Conservation (phyloP, 306 rosid genomes). For the Arachis stenosperma region DNA sequence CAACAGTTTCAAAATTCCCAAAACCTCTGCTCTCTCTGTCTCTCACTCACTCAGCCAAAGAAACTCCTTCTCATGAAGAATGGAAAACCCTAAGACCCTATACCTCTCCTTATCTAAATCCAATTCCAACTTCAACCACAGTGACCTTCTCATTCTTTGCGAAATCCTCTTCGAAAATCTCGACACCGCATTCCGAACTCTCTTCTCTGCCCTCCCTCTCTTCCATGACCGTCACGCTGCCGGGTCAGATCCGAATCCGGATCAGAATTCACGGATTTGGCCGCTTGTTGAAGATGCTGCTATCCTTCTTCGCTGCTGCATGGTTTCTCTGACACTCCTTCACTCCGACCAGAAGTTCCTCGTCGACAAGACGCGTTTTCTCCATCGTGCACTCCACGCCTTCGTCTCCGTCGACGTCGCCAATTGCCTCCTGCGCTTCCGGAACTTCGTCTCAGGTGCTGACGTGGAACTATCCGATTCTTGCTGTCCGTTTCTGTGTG, state of each 20-base stretch:
- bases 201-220: constrained; percentile 47
- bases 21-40: no score
- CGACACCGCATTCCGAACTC: constrained; percentile 35
- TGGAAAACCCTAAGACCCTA: constrained; percentile 17
- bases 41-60: neutral
- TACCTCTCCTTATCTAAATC: constrained; percentile 33
- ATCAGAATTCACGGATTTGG: constrained; percentile 41
- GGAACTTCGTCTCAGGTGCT: constrained; percentile 47
- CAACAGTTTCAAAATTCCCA: no score
- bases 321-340: constrained; percentile 52
- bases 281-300: constrained; percentile 49
- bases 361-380: constrained; percentile 43
- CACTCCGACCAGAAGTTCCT: constrained; percentile 42
- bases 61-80: constrained; percentile 2
- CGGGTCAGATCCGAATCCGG: constrained; percentile 20
- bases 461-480: constrained; percentile 51
- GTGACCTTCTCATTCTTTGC: constrained; percentile 39
- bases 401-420: constrained; percentile 41
- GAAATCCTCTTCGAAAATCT: constrained; percentile 59
- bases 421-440: constrained; percentile 38
- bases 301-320: constrained; percentile 63
- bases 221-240: constrained; percentile 26
- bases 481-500: constrained; percentile 57
- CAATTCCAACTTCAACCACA: constrained; percentile 2
- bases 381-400: constrained; percentile 47